phyloP scores from a whole-genome alignment of 495 filamentous ascomycete species.

The Xylaria scruposa region DNA sequence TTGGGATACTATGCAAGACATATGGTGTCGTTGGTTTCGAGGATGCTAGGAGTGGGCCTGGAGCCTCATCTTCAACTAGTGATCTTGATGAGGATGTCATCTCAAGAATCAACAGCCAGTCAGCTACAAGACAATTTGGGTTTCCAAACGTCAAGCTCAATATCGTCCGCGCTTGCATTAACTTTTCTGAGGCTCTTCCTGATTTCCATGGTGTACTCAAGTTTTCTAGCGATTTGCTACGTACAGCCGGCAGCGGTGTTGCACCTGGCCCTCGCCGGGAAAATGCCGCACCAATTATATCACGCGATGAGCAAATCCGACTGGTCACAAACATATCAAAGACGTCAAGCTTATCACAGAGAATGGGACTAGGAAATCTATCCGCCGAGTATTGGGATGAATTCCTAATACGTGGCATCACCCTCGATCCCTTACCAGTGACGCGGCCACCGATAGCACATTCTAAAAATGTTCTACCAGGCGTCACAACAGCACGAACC shows the following conservation, averaged over 20 bases:
- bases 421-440: constrained; percentile 59
- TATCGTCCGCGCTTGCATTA: constrained; percentile 82
- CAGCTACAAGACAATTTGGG: constrained; percentile 65
- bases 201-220: constrained; percentile 87
- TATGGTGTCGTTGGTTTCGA: constrained; percentile 58
- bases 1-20: constrained; percentile 54
- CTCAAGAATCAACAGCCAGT: constrained; percentile 58
- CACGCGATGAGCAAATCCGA: constrained; percentile 82
- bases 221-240: constrained; percentile 82
- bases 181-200: constrained; percentile 90
- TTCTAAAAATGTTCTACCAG: constrained; percentile 71
- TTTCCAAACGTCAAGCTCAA: constrained; percentile 78
- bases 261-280: constrained; percentile 69
- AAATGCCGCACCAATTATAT: constrained; percentile 67
- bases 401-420: constrained; percentile 85
- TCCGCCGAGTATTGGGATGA: constrained; percentile 95
- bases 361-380: constrained; percentile 70
- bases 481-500: constrained; percentile 58
- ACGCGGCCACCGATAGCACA: constrained; percentile 71
- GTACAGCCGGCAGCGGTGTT: constrained; percentile 79
- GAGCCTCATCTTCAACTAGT: constrained; percentile 31
- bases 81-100: constrained; percentile 59
- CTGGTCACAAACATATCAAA: constrained; percentile 82
- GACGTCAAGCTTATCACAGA: constrained; percentile 75
- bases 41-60: constrained; percentile 25